Evolutionary conservation across 768 basidiomycete species (phyloP), one percentile per base, ranked within the genome.

Genomic region (Mycena leptocephala): DNA sequence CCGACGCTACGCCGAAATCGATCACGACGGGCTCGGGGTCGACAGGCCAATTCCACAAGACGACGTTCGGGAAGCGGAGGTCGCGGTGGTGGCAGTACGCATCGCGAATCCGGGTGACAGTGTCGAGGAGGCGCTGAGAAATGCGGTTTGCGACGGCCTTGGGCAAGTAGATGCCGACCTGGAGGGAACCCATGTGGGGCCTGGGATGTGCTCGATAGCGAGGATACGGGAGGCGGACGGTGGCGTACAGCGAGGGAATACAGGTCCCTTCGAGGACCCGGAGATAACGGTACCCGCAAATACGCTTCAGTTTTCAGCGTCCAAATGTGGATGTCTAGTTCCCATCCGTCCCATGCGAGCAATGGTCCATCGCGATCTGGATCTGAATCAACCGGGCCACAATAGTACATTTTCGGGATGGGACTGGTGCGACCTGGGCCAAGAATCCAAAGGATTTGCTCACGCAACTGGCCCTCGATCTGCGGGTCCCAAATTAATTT

Each of bases 181-280:
- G 11, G 5, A 67, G 10, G 8, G 35, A 32, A 3, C 0, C 51
- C 66, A 55, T 67, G 35, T 51, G 9, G 66, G 66, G 35, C 66
- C 24, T 1, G 32, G 20, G 24, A 67, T 67, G n/a, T 67, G 26
- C 48, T 67, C 66, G 48, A 67, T 33, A 6, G 66, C 66, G 66
- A 67, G 51, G 66, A 53, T 16, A 67, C 37, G 48, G 66, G 33
- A 53, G 22, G 4, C 66, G 66, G n/a, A 67, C 51, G 33, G 66
- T 67, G 0, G 51, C 66, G 51, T 67, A 14, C 3, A 67, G 51
- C 2, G 13, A 22, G 6, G 66, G 66, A 28, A 67, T 67, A 14
- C 16, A 11, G 48, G 8, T 3, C 0, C 32, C 66, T 37, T 67
- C 51, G 20, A 67, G 66, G 32, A 33, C 16, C 11, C n/a, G 66